These are phyloP conservation scores for Russula sp. DNA, from an alignment of 768 basidiomycete genomes.

Conservation along the genomic window DNA sequence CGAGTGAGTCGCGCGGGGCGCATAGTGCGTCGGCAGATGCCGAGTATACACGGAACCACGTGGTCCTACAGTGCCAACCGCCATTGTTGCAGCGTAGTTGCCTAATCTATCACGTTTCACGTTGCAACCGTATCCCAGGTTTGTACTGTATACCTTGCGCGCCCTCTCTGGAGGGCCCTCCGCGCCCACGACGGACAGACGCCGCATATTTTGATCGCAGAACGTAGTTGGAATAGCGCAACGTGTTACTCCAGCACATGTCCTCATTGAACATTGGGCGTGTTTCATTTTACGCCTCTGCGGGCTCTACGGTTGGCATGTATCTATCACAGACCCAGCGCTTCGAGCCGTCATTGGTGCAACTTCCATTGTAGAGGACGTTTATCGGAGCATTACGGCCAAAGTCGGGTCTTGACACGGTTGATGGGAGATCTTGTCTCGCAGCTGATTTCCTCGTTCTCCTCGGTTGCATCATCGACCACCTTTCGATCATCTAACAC, in stretches of 20 bases:
- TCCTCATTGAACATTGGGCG: neutral
- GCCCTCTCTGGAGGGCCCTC: too few relatives aligned
- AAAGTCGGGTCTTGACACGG: too few relatives aligned
- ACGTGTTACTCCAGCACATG: conserved; percentile 11
- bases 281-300: conserved; percentile 12
- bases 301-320: neutral
- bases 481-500: neutral
- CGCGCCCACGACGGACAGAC: neutral
- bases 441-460: neutral
- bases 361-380: neutral
- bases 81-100: too few relatives aligned
- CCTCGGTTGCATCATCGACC: neutral
- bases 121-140: too few relatives aligned
- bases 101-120: too few relatives aligned
- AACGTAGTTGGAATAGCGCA: conserved; percentile 2
- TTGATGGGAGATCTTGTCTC: neutral
- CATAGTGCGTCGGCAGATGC: too few relatives aligned
- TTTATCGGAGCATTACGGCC: neutral
- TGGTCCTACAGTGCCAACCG: too few relatives aligned
- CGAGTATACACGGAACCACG: too few relatives aligned
- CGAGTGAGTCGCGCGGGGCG: too few relatives aligned
- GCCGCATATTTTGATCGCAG: conserved; percentile 5
- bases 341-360: too few relatives aligned
- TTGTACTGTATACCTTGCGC: too few relatives aligned
- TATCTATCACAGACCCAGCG: neutral